Evolutionary conservation across 169 alveolate species (phyloP).

Genomic region (Plasmodium falciparum): DNA sequence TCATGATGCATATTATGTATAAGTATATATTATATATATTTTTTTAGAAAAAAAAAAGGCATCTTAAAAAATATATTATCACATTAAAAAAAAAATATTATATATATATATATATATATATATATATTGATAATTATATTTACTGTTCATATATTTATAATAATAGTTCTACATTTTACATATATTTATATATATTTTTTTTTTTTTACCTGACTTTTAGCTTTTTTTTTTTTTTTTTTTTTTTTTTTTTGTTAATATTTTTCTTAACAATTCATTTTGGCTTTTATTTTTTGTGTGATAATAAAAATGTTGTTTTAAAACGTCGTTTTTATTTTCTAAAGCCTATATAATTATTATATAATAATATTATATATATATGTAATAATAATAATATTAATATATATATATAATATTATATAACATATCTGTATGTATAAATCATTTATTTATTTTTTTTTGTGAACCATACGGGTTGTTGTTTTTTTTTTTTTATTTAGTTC

Average conservation of each 20-base stretch:
- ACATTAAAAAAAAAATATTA: background rate
- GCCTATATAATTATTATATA: too few species aligned
- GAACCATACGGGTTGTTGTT: constrained; percentile 8
- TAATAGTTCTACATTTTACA: too few species aligned
- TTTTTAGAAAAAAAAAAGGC: constrained; percentile 2
- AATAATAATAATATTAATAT: too few species aligned
- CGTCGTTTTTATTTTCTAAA: background rate
- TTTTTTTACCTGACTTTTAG: constrained; percentile 23
- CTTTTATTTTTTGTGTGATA: constrained; percentile 24
- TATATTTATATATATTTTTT: background rate
- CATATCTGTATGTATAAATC: too few species aligned
- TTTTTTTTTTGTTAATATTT: constrained; percentile 20
- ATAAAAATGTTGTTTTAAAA: constrained; percentile 52
- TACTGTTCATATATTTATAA: constrained; percentile 1
- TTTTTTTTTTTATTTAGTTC: constrained; percentile 21
- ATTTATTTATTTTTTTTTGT: too few species aligned
- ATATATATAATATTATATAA: too few species aligned
- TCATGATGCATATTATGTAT: background rate
- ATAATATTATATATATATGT: too few species aligned
- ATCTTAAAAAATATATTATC: background rate
- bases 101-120: background rate
- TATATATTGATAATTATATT: background rate
- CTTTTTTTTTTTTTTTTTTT: constrained; percentile 33
- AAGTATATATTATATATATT: background rate
- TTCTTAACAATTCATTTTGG: constrained; percentile 5